Percentiles rank a stretch among this genome's conserved stretches.
These are phyloP conservation scores for Davidsoniella eucalypti DNA, from an alignment of 2,329 filamentous ascomycete species.

Conservation along the genomic window DNA sequence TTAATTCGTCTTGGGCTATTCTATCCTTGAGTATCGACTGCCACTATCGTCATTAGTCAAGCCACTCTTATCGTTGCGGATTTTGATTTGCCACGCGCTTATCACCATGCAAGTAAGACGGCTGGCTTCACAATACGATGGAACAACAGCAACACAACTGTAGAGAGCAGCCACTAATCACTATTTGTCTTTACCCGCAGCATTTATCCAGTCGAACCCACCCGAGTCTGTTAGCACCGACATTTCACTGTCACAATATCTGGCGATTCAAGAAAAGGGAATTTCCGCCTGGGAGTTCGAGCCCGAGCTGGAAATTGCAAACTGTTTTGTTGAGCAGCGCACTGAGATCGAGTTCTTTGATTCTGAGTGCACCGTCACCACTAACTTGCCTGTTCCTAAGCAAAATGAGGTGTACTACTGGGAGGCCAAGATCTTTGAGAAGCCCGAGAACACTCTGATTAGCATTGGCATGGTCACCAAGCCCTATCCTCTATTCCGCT, in stretches of 20 bases:
- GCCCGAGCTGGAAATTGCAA: constrained; percentile 95
- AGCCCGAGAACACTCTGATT: constrained; percentile 72
- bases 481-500: constrained; percentile 82
- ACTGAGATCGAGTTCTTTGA: constrained; percentile 99
- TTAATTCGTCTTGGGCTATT: no score
- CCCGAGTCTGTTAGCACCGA: constrained; percentile 92
- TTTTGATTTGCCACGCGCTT: background rate
- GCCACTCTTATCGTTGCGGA: no score
- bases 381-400: constrained; percentile 90
- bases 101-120: background rate
- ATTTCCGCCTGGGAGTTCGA: constrained; percentile 99
- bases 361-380: constrained; percentile 91
- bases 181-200: constrained; percentile 28
- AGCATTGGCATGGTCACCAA: constrained; percentile 94
- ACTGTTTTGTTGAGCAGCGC: constrained; percentile 91
- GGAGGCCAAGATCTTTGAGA: constrained; percentile 98
- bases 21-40: background rate
- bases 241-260: constrained; percentile 91
- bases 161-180: background rate
- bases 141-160: no score
- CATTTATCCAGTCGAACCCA: constrained; percentile 84
- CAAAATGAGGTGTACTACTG: constrained; percentile 99
- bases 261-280: constrained; percentile 97
- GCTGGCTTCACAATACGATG: no score
- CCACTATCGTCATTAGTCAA: no score